A percentile compares a stretch with the other conserved stretches of the same genome.
These are phyloP conservation scores for Neonectria ditissima DNA, from an alignment of 2,329 filamentous ascomycete genomes.

Conservation along the genomic window DNA sequence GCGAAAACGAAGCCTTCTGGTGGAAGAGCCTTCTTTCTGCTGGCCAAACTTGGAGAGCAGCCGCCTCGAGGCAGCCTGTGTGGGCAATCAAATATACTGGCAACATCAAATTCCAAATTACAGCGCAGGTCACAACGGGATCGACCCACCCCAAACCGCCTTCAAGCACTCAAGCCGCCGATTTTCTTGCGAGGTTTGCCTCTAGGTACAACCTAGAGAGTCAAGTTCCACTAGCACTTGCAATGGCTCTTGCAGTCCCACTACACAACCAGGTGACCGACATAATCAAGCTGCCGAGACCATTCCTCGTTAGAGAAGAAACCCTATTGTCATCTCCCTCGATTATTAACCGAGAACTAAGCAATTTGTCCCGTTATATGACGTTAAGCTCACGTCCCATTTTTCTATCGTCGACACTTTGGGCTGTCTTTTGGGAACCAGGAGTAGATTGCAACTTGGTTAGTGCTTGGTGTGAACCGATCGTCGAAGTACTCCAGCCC, in stretches of 20 bases:
- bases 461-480: constrained; percentile 14
- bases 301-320: not conserved
- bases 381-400: constrained; percentile 15
- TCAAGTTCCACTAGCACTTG: constrained; percentile 16
- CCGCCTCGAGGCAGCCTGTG: constrained; percentile 2
- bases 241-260: constrained; percentile 16
- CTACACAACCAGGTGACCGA: constrained; percentile 10
- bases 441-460: constrained; percentile 18
- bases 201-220: constrained; percentile 16
- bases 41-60: constrained; percentile 16
- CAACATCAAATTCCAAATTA: constrained; percentile 8
- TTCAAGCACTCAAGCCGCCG: constrained; percentile 12
- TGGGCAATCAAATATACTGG: constrained; percentile 18
- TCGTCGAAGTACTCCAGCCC: constrained; percentile 17
- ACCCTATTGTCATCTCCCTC: constrained; percentile 6
- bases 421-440: constrained; percentile 16
- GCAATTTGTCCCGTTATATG: constrained; percentile 19
- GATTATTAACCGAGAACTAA: constrained; percentile 7
- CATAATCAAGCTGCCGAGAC: constrained; percentile 14
- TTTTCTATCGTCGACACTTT: constrained; percentile 23
- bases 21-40: constrained; percentile 7
- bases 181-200: constrained; percentile 18
- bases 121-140: not conserved
- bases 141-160: constrained; percentile 3
- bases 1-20: constrained; percentile 14